Base-by-base conservation (phyloP, 345 rosid species). In the Eucalyptus virginea region DNA sequence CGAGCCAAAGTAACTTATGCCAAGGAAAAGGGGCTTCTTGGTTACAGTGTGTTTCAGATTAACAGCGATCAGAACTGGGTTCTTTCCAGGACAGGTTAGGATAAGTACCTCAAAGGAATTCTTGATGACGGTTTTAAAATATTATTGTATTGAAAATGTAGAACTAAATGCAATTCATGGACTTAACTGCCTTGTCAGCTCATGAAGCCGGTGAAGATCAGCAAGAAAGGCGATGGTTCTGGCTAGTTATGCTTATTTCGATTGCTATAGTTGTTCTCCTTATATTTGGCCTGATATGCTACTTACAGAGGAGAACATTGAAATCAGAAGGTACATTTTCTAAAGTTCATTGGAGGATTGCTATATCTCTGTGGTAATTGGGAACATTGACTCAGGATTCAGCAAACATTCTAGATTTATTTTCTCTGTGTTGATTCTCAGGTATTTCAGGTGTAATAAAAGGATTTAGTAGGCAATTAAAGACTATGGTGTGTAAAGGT, bases 1-100 rank as follows among this genome's bases (percentile, higher is more conserved):
- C 88, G 56, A 88, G 69, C 89, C 30, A 94, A 94, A 88, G 89
- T 94, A 88, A 86, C 90, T 23, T 94, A 94, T 87, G 94, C 93
- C 48, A 91, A 81, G 92, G 88, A 77, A 7, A 93, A 93, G 56
- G 88, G 88, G 16, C 91, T 95, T 14, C 90, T 90, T 48, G 96
- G 95, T 77, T 95, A 93, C 85, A 58, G 0, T 40, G 93, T 88
- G 7, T 95, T 91, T 90, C 90, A 89, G 40, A 91, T 93, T 16
- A 6, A 72, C 16, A 88, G 88, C 87, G 95, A 95, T 85, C 69
- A 91, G 16, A 65, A 93, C 44, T 93, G 95, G 95, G 89, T 24
- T 81, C 95, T 94, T 89, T 93, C 95, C 37, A 87, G n/a, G 19
- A 51, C 91, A 56, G 92, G 95, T 91, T 86, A 2, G 88, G 30